phyloP scores from a whole-genome alignment of 164 flowering plant species.

The Magnolia changhungtana region DNA sequence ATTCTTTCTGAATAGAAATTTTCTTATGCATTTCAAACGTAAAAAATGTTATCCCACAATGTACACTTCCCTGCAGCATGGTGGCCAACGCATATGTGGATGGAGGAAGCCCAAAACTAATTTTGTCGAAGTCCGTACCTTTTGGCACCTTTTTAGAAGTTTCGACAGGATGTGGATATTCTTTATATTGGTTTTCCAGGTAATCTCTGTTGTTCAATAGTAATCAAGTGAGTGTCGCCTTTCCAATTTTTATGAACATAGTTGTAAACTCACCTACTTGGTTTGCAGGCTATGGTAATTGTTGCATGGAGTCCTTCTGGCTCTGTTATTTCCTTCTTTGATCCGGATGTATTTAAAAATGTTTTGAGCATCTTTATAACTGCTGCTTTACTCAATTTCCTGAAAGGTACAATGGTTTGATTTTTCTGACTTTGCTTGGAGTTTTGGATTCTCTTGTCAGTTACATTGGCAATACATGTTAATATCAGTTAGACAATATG shows the following conservation, averaged over 20 bases:
- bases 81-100: constrained; percentile 42
- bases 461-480: too few relatives aligned
- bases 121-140: constrained; percentile 95
- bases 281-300: constrained; percentile 86
- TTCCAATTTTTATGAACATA: background rate
- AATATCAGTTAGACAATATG: too few relatives aligned
- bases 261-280: background rate
- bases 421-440: background rate
- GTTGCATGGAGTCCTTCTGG: constrained; percentile 82
- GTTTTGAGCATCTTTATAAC: constrained; percentile 83
- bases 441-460: too few relatives aligned
- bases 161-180: constrained; percentile 98
- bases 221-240: background rate
- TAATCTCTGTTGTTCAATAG: constrained; percentile 16
- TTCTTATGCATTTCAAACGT: background rate
- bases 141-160: constrained; percentile 91
- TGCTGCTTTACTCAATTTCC: constrained; percentile 67
- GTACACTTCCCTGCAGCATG: constrained; percentile 25
- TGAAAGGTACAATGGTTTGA: constrained; percentile 55
- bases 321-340: constrained; percentile 52
- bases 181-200: constrained; percentile 90
- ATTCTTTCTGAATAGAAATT: background rate
- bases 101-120: constrained; percentile 86
- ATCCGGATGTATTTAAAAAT: constrained; percentile 56
- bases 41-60: background rate